These are phyloP conservation scores for Warburgia ugandensis DNA, from an alignment of 164 flowering plant species.

Conservation along the genomic window DNA sequence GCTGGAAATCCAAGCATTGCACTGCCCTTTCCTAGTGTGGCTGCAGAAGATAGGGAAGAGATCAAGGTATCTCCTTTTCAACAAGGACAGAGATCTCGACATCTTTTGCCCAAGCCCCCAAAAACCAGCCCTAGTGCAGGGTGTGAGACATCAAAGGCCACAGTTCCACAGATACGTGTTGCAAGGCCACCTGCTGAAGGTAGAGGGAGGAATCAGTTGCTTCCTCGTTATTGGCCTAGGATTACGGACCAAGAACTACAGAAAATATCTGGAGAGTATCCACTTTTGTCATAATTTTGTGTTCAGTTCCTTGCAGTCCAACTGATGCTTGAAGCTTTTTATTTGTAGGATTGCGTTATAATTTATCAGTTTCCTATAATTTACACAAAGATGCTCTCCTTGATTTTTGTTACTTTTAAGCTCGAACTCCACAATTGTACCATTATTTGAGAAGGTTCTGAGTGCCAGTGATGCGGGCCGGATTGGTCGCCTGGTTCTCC, in stretches of 20 bases:
- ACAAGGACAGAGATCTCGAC: conserved; percentile 54
- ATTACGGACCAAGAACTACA: conserved; percentile 90
- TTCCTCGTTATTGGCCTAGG: conserved; percentile 98
- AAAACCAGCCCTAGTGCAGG: conserved; percentile 30
- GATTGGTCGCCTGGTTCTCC: conserved; percentile 95
- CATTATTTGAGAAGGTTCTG: conserved; percentile 90
- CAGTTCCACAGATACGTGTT: conserved; percentile 52
- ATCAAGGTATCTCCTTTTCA: conserved; percentile 33
- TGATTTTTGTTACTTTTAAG: conserved; percentile 35
- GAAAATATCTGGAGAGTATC: conserved; percentile 98
- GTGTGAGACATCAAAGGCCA: conserved; percentile 34
- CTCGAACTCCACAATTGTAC: conserved; percentile 82
- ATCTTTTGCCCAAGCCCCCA: conserved; percentile 60
- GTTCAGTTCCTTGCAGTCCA: neutral
- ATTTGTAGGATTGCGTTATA: too few species aligned
- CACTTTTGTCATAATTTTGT: conserved; percentile 10
- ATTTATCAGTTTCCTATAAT: neutral
- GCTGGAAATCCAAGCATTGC: conserved; percentile 20
- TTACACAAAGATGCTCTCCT: conserved; percentile 19
- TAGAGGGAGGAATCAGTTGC: conserved; percentile 77
- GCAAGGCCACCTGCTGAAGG: conserved; percentile 97
- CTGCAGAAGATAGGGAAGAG: conserved; percentile 39
- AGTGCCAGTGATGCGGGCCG: conserved; percentile 99
- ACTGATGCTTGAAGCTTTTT: too few species aligned
- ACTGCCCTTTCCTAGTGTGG: conserved; percentile 16